Evolutionary conservation across 257 asterid species (phyloP), one percentile per base, ranked within the genome.

Genomic region (Fraxinus quadrangulata): DNA sequence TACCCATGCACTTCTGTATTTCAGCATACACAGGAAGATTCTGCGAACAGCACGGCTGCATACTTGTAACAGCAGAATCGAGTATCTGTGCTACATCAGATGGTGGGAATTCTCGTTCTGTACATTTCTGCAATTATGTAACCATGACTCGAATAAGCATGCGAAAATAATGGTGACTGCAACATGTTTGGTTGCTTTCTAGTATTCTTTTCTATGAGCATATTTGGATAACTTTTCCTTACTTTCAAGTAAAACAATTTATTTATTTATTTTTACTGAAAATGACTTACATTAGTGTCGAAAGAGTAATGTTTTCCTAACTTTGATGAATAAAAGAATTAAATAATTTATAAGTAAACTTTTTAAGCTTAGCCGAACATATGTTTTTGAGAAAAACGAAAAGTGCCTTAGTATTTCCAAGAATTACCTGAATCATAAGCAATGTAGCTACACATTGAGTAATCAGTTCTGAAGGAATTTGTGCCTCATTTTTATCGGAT

Each of bases 1-100:
- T 71, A 72, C 99, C 97, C 87, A 96, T 90, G 81, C 99, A 93
- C 83, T 93, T 92, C 78, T 92, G 97, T 84, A 96, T 93, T 79
- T 96, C 98, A 2, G 90, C 85, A 84, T 92, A 96, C 65, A 92
- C 83, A 1, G 97, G 92, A 51, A 92, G 89, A 83, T 93, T 96
- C 67, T 89, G 90, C 16, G 94, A 85, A 83, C 97, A 90, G 85
- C 87, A 88, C 24, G 98, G 97, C 78, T 88, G 95, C 82, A 96
- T 84, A 68, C 92, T 89, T 40, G 95, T 86, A 33, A 92, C 97
- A 0, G 97, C 99, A 40, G 97, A 96, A 82, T 96, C 98, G 45
- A 70, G 74, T 37, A 70, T 70, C 74, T 70, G 56, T 19, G 54
- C 74, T 2, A 70, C 28, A 24, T 70, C 74, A 34, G 74, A 70